These are phyloP conservation scores for Ogataea populi-albae DNA, from an alignment of 805 yeast genomes.

Conservation along the genomic window DNA sequence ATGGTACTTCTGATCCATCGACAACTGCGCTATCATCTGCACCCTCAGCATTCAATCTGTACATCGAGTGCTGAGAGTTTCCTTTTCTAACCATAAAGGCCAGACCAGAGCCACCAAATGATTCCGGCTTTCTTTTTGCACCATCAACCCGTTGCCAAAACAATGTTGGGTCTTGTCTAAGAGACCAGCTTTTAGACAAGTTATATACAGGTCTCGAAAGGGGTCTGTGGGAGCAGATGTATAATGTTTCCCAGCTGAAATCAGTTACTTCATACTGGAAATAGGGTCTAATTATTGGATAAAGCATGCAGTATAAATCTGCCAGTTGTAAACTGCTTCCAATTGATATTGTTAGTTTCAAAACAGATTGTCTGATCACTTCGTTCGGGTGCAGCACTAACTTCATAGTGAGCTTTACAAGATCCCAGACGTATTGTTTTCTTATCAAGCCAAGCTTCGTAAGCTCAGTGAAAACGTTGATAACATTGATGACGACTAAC, in stretches of 20 bases:
- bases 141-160: conserved; percentile 68
- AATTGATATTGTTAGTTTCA: conserved; percentile 59
- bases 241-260: conserved; percentile 62
- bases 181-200: conserved; percentile 67
- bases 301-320: conserved; percentile 77
- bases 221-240: conserved; percentile 67
- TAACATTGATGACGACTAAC: conserved; percentile 67
- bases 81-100: conserved; percentile 31
- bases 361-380: conserved; percentile 71
- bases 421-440: conserved; percentile 51
- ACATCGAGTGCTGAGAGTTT: conserved; percentile 13
- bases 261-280: conserved; percentile 73
- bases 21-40: conserved; percentile 34
- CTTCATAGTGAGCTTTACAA: conserved; percentile 48
- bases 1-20: conserved; percentile 44
- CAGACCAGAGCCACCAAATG: conserved; percentile 44
- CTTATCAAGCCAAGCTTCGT: conserved; percentile 55
- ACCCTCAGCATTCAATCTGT: conserved; percentile 18
- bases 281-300: conserved; percentile 75
- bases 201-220: conserved; percentile 63
- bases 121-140: conserved; percentile 31
- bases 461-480: conserved; percentile 56
- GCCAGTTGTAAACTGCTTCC: conserved; percentile 66
- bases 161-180: conserved; percentile 59
- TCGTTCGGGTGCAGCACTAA: conserved; percentile 82